Evolutionary conservation across 2,329 filamentous ascomycete species (phyloP), one percentile per base, ranked within the genome.

Genomic region (Lecanoromycetidae sp.): DNA sequence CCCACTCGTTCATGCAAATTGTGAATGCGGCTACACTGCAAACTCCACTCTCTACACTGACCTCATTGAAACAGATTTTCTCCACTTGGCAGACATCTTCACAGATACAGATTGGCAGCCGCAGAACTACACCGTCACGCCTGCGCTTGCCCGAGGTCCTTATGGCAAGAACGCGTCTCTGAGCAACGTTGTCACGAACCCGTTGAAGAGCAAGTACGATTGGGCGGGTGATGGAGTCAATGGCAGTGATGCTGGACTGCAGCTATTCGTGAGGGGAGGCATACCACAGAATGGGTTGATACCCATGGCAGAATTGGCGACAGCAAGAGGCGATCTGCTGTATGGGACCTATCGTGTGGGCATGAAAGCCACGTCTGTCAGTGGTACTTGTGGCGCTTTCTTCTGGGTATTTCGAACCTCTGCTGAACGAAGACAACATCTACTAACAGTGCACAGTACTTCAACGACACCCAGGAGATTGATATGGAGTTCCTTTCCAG

Each of bases 401-500:
- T 88, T 87, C 63, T 90, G 82, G 78, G 80, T 84, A 63, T n/a
- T 8, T 17, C 36, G 22, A n/a, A 27, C 26, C n/a, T 23, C 33
- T 40, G 30, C 46, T 46, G 23, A 47, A 9, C 12, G 3, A 4
- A 25, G 6, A 17, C n/a, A 17, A 2, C 27, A n/a, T n/a, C n/a
- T n/a, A n/a, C n/a, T n/a, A n/a, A n/a, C n/a, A n/a, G n/a, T n/a
- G n/a, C n/a, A 32, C 52, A 85, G 82, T 87, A 85, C 62, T 77
- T 76, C 64, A 85, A 87, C 61, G 79, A 88, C 62, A 82, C 80
- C 1, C 79, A 84, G 58, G 84, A 88, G 57, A 86, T 88, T 56
- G 84, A 88, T 60, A 79, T 88, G 64, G 84, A 90, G 55, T 84
- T 87, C 58, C 71, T 88, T 2, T 84, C 82, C 1, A 68, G 69